Conservation (phyloP, 2,329 filamentous ascomycete genomes). For the Colletotrichum abscissum region DNA sequence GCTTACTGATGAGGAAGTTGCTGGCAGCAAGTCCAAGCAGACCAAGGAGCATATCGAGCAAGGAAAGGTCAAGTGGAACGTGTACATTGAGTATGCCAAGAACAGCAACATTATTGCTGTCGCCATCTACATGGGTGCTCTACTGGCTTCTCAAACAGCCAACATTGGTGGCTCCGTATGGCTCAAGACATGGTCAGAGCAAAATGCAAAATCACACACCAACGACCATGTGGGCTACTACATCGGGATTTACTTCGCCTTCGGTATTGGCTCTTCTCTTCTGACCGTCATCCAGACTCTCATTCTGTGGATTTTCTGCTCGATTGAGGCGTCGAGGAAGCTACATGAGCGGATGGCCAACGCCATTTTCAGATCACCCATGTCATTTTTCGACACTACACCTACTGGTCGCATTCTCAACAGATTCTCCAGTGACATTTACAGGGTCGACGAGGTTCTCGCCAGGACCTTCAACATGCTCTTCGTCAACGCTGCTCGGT, state of each 20-base stretch:
- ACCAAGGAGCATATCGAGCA: conserved; percentile 90
- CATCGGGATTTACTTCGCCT: conserved; percentile 94
- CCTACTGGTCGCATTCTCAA: conserved; percentile 97
- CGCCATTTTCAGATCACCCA: conserved; percentile 96
- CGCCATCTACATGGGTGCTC: conserved; percentile 78
- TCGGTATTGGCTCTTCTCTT: conserved; percentile 87
- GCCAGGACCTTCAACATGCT: conserved; percentile 98
- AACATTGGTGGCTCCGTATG: conserved; percentile 89
- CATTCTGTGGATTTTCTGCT: conserved; percentile 99
- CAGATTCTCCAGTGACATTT: conserved; percentile 88
- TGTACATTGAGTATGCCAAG: conserved; percentile 95
- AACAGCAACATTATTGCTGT: conserved; percentile 92
- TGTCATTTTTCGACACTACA: conserved; percentile 99
- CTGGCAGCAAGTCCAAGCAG: conserved; percentile 81
- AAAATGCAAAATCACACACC: conserved; percentile 73
- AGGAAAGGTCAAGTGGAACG: conserved; percentile 97
- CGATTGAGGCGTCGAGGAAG: conserved; percentile 97
- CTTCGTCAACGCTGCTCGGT: conserved; percentile 80
- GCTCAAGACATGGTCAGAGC: conserved; percentile 93
- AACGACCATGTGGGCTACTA: conserved; percentile 89
- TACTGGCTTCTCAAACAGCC: conserved; percentile 83
- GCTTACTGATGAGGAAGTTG: conserved; percentile 84
- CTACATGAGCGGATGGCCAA: conserved; percentile 97
- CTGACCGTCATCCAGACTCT: conserved; percentile 92
- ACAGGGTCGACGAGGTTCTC: conserved; percentile 89